A percentile compares a stretch with the other conserved stretches of the same genome.
phyloP scores from a whole-genome alignment of 805 yeast genomes.

The Wickerhamiella azyma region DNA sequence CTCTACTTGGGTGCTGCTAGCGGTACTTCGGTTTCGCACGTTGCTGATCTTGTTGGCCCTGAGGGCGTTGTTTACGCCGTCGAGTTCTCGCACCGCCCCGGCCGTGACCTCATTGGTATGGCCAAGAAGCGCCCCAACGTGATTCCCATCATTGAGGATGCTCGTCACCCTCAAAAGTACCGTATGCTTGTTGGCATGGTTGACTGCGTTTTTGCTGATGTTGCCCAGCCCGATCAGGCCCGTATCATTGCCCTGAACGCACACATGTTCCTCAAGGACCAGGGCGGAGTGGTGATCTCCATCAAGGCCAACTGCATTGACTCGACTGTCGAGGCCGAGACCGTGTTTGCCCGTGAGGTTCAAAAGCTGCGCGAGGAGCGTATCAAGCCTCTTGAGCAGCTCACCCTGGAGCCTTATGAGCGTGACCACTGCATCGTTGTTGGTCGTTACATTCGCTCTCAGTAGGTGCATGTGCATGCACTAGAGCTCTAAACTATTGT shows the following conservation, averaged over 20 bases:
- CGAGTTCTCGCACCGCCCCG: conserved; percentile 99
- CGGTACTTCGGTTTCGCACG: conserved; percentile 98
- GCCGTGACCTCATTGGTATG: conserved; percentile 98
- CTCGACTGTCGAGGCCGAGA: conserved; percentile 98
- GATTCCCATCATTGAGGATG: conserved; percentile 97
- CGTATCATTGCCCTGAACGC: conserved; percentile 98
- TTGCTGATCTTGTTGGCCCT: conserved; percentile 96
- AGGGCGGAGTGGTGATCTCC: conserved; percentile 96
- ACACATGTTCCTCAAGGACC: conserved; percentile 94
- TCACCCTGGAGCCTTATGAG: conserved; percentile 98
- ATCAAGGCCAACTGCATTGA: conserved; percentile 99
- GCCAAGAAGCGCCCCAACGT: conserved; percentile 99
- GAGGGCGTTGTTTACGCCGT: conserved; percentile 98
- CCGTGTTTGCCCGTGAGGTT: conserved; percentile 98
- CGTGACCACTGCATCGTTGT: conserved; percentile 99
- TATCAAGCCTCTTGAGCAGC: conserved; percentile 95
- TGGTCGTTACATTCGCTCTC: conserved; percentile 92
- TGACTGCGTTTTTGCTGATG: conserved; percentile 97
- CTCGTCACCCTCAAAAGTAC: conserved; percentile 99
- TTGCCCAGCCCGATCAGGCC: conserved; percentile 99
- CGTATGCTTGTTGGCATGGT: conserved; percentile 99
- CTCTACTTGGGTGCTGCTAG: conserved; percentile 98
- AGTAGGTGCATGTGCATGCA: conserved; percentile 3
- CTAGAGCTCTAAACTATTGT: neutral
- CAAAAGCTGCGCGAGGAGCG: conserved; percentile 98